Percentiles rank a stretch among this genome's conserved stretches.
Evolutionary conservation across 805 yeast genomes (phyloP).

Genomic region (Wickerhamomyces kurtzmanii): DNA sequence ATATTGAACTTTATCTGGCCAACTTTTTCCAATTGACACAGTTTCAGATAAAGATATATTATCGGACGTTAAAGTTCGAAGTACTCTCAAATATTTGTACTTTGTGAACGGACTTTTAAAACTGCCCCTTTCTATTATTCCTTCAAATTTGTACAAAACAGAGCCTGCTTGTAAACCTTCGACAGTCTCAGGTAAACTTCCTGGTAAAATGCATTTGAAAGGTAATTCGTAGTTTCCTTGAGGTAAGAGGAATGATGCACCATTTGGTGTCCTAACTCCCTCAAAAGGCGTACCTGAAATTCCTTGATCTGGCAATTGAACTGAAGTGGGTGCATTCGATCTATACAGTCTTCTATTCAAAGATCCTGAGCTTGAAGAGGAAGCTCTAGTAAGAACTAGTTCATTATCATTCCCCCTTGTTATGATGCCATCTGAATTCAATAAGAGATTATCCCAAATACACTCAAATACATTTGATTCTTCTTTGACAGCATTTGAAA

Average conservation of each 20-base stretch:
- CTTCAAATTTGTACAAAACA: slow-evolving; percentile 60
- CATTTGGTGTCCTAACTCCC: slow-evolving; percentile 11
- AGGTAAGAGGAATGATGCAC: slow-evolving; percentile 29
- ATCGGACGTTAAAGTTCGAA: slow-evolving; percentile 77
- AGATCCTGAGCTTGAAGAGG: slow-evolving; percentile 2
- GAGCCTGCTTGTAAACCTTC: slow-evolving; percentile 83
- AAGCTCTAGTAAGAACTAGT: not conserved
- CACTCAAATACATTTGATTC: slow-evolving; percentile 59
- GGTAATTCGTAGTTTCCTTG: slow-evolving; percentile 85
- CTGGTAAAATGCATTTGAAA: slow-evolving; percentile 73
- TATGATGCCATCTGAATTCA: slow-evolving; percentile 19
- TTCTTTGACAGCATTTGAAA: slow-evolving; percentile 32
- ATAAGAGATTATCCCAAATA: slow-evolving; percentile 54
- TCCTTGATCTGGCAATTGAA: slow-evolving; percentile 18
- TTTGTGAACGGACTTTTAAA: slow-evolving; percentile 35
- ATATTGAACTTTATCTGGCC: slow-evolving; percentile 87
- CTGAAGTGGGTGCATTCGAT: slow-evolving; percentile 13
- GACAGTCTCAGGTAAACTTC: slow-evolving; percentile 69
- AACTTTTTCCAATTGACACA: slow-evolving; percentile 80
- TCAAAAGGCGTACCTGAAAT: slow-evolving; percentile 23
- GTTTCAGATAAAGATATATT: slow-evolving; percentile 68
- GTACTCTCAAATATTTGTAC: slow-evolving; percentile 59
- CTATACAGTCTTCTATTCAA: slow-evolving; percentile 10
- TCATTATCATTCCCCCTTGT: slow-evolving; percentile 7
- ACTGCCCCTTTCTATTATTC: slow-evolving; percentile 60